These are phyloP conservation scores for Candolleomyces efflorescens DNA, from an alignment of 768 basidiomycete species.

Conservation along the genomic window DNA sequence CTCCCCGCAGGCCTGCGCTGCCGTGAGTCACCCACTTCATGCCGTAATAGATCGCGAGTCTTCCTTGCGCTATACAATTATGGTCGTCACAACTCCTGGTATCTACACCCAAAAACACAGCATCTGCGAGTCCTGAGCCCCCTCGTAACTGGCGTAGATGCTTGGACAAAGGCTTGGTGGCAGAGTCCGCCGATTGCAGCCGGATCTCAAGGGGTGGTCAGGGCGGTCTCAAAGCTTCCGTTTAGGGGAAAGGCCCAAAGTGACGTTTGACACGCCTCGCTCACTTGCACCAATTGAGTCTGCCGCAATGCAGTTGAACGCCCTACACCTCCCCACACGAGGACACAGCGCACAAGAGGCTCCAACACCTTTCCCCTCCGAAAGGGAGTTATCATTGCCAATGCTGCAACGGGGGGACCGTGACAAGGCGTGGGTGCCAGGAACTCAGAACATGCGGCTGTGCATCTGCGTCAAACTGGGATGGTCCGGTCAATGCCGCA, in stretches of 20 bases:
- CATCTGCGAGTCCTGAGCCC: too few species aligned
- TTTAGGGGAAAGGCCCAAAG: background rate
- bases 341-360: background rate
- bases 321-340: background rate
- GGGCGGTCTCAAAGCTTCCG: background rate
- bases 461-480: slow-evolving; percentile 6
- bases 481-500: slow-evolving; percentile 3
- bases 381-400: background rate
- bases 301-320: background rate
- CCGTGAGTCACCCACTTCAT: background rate
- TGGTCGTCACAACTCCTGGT: too few species aligned
- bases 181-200: background rate
- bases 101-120: too few species aligned
- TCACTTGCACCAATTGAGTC: background rate
- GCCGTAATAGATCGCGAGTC: background rate
- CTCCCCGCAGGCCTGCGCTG: background rate
- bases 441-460: slow-evolving; percentile 6
- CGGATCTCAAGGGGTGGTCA: background rate
- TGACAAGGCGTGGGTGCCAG: slow-evolving; percentile 7
- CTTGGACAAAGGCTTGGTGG: too few species aligned
- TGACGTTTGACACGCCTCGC: background rate
- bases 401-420: background rate
- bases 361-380: background rate
- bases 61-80: too few species aligned
- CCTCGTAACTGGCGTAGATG: too few species aligned